Conservation (phyloP, 441 rosid genomes). For the Gossypium aridum region DNA sequence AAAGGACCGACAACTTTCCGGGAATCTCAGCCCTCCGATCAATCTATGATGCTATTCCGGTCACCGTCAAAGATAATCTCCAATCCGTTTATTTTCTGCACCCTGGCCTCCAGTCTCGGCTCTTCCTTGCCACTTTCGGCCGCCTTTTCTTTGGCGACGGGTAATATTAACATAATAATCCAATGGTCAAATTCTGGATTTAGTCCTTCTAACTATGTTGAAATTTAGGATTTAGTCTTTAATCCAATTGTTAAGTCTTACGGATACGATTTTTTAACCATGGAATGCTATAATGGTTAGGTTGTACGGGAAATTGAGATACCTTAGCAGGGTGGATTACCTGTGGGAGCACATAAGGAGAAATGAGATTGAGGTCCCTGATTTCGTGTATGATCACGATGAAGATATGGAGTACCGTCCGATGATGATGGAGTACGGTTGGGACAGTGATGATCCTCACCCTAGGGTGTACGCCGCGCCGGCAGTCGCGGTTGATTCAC, state of each 20-base stretch:
- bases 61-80: constrained; percentile 48
- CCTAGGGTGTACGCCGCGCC: constrained; percentile 44
- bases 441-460: constrained; percentile 74
- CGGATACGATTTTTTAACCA: too few relatives aligned
- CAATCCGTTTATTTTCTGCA: constrained; percentile 66
- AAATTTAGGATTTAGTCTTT: too few relatives aligned
- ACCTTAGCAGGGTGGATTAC: constrained; percentile 58
- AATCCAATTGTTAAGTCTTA: too few relatives aligned
- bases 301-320: constrained; percentile 67
- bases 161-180: constrained; percentile 19
- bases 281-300: constrained; percentile 25
- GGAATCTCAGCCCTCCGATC: constrained; percentile 67
- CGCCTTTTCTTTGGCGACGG: constrained; percentile 69
- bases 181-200: neutral
- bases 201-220: too few relatives aligned
- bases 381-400: constrained; percentile 65
- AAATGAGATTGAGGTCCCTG: constrained; percentile 68
- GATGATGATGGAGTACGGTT: constrained; percentile 67
- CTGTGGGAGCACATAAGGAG: constrained; percentile 85
- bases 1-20: constrained; percentile 56
- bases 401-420: constrained; percentile 69
- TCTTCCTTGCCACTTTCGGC: constrained; percentile 80
- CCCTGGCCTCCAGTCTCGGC: constrained; percentile 66
- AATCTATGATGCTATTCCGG: constrained; percentile 65
- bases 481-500: constrained; percentile 32